phyloP scores from a whole-genome alignment of 1,139 yeast species.

The Groenewaldozyma auringiensis region DNA sequence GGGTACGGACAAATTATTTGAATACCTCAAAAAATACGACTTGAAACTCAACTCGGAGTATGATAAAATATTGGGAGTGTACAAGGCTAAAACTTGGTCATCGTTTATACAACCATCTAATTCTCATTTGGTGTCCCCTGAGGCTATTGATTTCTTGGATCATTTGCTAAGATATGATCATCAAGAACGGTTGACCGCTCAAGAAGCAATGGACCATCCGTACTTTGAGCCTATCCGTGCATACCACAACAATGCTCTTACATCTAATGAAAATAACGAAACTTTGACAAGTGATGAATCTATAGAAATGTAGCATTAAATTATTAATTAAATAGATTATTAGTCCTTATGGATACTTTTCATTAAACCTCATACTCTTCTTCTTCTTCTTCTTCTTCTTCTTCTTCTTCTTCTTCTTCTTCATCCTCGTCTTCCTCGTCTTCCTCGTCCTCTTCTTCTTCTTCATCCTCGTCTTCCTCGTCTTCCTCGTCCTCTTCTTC shows the following conservation, averaged over 20 bases:
- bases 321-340: not conserved
- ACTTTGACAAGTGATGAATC: not conserved
- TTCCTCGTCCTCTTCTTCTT: no score
- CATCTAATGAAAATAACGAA: not conserved
- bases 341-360: not conserved
- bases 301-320: not conserved
- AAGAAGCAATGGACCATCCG: constrained; percentile 87
- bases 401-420: not conserved
- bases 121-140: constrained; percentile 58
- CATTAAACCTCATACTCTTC: no score
- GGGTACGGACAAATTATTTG: constrained; percentile 79
- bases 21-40: constrained; percentile 68
- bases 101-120: constrained; percentile 70
- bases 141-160: constrained; percentile 77
- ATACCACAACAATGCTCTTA: constrained; percentile 7
- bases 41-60: constrained; percentile 73
- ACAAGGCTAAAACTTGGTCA: constrained; percentile 84
- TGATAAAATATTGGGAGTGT: constrained; percentile 66
- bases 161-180: constrained; percentile 84
- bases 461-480: no score
- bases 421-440: no score
- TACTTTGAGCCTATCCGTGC: constrained; percentile 44
- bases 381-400: not conserved
- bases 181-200: constrained; percentile 88
- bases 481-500: no score